Conservation (phyloP, 257 asterid species). For the Nicotiana otophora region DNA sequence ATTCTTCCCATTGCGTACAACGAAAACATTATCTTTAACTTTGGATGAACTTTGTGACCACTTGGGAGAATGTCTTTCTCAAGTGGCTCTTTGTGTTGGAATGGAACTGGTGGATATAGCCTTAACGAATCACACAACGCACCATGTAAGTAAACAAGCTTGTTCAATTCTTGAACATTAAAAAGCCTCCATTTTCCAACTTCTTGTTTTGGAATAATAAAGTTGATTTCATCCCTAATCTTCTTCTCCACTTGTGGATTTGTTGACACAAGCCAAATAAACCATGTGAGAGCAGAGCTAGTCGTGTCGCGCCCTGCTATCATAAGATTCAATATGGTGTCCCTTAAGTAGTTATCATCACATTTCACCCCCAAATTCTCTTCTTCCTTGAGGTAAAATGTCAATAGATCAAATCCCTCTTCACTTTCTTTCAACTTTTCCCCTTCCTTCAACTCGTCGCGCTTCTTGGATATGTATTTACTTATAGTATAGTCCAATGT, state of each 20-base stretch:
- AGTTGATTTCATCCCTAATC: conserved; percentile 36
- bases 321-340: conserved; percentile 44
- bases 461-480: conserved; percentile 21
- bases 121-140: conserved; percentile 52
- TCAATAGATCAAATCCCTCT: conserved; percentile 27
- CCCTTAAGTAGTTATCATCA: conserved; percentile 44
- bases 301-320: conserved; percentile 60
- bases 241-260: conserved; percentile 31
- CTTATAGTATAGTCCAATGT: conserved; percentile 33
- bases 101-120: conserved; percentile 57
- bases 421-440: not conserved
- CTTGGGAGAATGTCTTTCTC: conserved; percentile 42
- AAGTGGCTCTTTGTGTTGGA: conserved; percentile 53
- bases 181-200: conserved; percentile 21
- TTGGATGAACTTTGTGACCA: conserved; percentile 44
- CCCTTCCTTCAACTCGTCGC: conserved; percentile 9
- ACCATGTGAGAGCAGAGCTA: conserved; percentile 60
- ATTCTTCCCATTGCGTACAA: conserved; percentile 65
- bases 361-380: conserved; percentile 12
- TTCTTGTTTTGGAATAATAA: not conserved
- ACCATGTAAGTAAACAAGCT: conserved; percentile 43
- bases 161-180: conserved; percentile 23
- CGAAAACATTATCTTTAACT: conserved; percentile 39
- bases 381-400: conserved; percentile 31
- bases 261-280: conserved; percentile 47